A percentile compares a stretch with the other conserved stretches of the same genome.
Conservation (phyloP, 257 asterid genomes). For the Capsicum rhomboideum region DNA sequence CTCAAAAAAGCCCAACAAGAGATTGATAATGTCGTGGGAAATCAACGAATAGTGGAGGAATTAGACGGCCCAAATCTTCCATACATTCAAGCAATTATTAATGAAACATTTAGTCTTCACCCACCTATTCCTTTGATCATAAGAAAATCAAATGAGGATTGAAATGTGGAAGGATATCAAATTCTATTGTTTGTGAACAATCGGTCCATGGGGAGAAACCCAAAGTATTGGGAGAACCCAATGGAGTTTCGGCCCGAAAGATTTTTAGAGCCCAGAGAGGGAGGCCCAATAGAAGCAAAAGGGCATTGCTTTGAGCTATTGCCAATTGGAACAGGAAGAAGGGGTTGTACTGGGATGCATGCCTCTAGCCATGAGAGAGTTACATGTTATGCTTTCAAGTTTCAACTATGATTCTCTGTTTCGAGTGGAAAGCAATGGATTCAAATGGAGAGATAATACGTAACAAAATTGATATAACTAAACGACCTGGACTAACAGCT, state of each 20-base stretch:
- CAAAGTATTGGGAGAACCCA: conserved; percentile 47
- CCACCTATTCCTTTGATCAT: conserved; percentile 52
- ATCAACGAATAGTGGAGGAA: conserved; percentile 26
- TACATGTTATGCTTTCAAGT: conserved; percentile 29
- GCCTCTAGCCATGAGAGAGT: conserved; percentile 34
- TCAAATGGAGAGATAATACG: neutral
- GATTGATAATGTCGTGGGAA: conserved; percentile 32
- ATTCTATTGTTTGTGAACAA: conserved; percentile 47
- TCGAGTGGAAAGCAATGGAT: conserved; percentile 23
- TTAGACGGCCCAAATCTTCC: conserved; percentile 42
- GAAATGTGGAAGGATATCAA: conserved; percentile 22
- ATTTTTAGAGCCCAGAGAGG: conserved; percentile 9
- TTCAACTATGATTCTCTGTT: conserved; percentile 47
- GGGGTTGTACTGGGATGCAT: conserved; percentile 67
- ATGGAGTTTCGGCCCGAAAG: conserved; percentile 39
- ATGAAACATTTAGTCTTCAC: conserved; percentile 51
- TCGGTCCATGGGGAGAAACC: conserved; percentile 49
- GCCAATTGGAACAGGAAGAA: conserved; percentile 57
- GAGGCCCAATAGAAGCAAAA: conserved; percentile 22
- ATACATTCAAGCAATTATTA: conserved; percentile 44
- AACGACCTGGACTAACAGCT: conserved; percentile 52
- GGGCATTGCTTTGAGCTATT: conserved; percentile 52
- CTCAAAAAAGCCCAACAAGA: conserved; percentile 44
- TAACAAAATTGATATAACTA: conserved; percentile 30
- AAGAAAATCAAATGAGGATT: conserved; percentile 30